A percentile compares a stretch with the other conserved stretches of the same genome.
These are phyloP conservation scores for Penicillium sp. DNA, from an alignment of 2,329 filamentous ascomycete genomes.

Conservation along the genomic window DNA sequence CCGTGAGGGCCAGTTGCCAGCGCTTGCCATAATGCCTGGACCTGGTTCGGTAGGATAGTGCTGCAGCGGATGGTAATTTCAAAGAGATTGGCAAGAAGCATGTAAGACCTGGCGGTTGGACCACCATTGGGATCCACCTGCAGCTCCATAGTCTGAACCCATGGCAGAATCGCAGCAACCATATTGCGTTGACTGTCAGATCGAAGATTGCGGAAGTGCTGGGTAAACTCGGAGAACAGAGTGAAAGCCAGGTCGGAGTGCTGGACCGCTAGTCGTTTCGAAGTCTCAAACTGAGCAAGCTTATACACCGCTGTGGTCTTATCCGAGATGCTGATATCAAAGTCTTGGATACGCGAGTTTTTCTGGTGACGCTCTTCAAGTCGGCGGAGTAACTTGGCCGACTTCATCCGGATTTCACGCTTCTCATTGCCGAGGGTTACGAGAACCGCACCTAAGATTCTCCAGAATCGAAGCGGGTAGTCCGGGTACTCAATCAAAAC, in stretches of 20 bases:
- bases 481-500: constrained; percentile 81
- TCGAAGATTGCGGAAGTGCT: constrained; percentile 85
- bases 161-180: constrained; percentile 89
- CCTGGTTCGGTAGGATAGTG: constrained; percentile 86
- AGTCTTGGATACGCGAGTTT: constrained; percentile 90
- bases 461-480: constrained; percentile 86
- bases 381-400: constrained; percentile 73
- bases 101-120: constrained; percentile 87
- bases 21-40: constrained; percentile 96
- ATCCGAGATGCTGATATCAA: constrained; percentile 97
- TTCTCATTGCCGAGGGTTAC: constrained; percentile 92
- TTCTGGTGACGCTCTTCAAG: constrained; percentile 81
- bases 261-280: constrained; percentile 81
- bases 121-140: constrained; percentile 89
- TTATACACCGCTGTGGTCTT: constrained; percentile 99
- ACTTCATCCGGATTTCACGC: constrained; percentile 84
- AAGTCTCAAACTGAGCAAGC: constrained; percentile 93
- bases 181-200: constrained; percentile 86
- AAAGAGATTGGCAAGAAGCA: constrained; percentile 88
- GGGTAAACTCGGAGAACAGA: constrained; percentile 92
- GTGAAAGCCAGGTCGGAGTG: constrained; percentile 88
- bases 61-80: constrained; percentile 95
- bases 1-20: constrained; percentile 88
- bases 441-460: constrained; percentile 79
- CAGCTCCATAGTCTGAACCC: constrained; percentile 92